Evolutionary conservation across 228 moss, liverwort and hornwort species (phyloP).

Genomic region (Sphagnum fallax): DNA sequence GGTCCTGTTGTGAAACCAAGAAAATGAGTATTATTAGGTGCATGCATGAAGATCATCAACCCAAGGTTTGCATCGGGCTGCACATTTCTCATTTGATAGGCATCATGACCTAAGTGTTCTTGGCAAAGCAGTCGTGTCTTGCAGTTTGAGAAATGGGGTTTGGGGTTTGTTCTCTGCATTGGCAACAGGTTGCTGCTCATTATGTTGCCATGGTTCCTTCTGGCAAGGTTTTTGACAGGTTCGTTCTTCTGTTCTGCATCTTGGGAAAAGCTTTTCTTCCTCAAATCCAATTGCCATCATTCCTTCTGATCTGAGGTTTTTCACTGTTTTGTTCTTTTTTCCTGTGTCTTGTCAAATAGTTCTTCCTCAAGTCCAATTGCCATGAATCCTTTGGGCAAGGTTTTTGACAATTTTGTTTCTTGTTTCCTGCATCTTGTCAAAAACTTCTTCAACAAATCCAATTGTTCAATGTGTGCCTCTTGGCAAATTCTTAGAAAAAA

Average conservation of each 20-base stretch:
- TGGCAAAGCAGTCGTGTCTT: not conserved
- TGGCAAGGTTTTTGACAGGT: slow-evolving; percentile 96
- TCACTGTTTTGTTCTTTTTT: no score
- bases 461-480: no score
- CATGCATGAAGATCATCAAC: not conserved
- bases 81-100: not conserved
- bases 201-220: slow-evolving; percentile 93
- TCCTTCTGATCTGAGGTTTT: no score
- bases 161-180: not conserved
- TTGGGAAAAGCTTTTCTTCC: no score
- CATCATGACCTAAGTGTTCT: not conserved
- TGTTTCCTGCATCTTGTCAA: not conserved
- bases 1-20: not conserved
- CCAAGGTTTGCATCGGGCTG: not conserved
- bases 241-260: not conserved
- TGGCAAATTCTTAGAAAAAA: no score
- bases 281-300: no score
- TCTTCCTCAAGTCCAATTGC: not conserved
- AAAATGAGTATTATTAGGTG: not conserved
- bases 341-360: no score
- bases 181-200: slow-evolving; percentile 77
- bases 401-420: not conserved
- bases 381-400: not conserved
- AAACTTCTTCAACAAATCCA: not conserved
- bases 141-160: no score